Percentiles rank a stretch among this genome's conserved stretches.
Evolutionary conservation across 306 rosid species (phyloP).

Genomic region (Corylus avellana): DNA sequence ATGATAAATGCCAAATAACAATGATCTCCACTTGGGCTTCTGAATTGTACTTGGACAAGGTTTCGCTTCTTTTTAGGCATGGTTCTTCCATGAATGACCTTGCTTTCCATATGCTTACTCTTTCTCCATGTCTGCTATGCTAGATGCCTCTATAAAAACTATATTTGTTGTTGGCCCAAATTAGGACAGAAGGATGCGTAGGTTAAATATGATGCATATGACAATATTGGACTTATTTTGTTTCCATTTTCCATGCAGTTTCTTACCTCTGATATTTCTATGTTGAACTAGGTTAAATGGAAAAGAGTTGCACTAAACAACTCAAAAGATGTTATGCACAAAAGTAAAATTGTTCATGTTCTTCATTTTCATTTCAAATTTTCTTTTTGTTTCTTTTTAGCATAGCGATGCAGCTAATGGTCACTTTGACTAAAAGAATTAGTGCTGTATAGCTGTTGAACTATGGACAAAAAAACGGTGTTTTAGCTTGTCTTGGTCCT

Average conservation of each 20-base stretch:
- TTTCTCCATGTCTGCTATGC: conserved; percentile 18
- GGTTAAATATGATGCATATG: conserved; percentile 9
- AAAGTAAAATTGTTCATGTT: not conserved
- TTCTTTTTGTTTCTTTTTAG: not conserved
- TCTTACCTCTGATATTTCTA: conserved; percentile 4
- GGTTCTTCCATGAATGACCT: conserved; percentile 32
- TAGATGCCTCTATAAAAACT: conserved; percentile 17
- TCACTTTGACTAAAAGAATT: not conserved
- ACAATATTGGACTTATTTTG: not conserved
- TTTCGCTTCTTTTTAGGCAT: conserved; percentile 35
- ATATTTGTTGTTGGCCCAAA: conserved; percentile 1
- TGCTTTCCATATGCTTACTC: conserved; percentile 4
- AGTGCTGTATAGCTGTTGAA: not conserved
- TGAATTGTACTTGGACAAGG: conserved; percentile 97
- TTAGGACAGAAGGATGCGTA: conserved; percentile 24
- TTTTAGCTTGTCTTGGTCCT: not conserved
- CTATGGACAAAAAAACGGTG: not conserved
- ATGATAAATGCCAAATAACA: conserved; percentile 96
- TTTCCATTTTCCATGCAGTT: conserved; percentile 5
- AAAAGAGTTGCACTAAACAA: conserved; percentile 2
- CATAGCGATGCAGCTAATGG: not conserved
- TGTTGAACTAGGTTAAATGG: not conserved
- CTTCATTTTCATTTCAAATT: not conserved
- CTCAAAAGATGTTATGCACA: conserved; percentile 12
- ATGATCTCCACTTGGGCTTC: conserved; percentile 98